These are phyloP conservation scores for Fomes fomentarius DNA, from an alignment of 1,284 basidiomycete species.

Conservation along the genomic window DNA sequence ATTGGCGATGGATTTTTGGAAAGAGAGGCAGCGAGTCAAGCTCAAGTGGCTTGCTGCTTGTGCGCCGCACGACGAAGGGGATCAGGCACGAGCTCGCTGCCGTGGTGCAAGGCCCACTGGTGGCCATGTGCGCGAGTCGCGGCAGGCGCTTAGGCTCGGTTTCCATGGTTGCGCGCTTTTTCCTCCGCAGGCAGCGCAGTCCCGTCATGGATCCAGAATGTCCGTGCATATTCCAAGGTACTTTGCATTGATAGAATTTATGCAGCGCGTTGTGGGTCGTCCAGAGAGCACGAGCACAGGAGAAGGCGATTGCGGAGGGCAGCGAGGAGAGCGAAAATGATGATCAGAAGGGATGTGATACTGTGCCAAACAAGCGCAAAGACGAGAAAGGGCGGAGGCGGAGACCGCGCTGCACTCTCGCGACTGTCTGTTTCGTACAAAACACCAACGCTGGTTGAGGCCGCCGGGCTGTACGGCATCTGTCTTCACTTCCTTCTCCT, in stretches of 20 bases:
- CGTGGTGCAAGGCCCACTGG: too few relatives aligned
- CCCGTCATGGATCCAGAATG: too few relatives aligned
- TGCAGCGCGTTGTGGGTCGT: neutral
- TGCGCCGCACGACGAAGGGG: too few relatives aligned
- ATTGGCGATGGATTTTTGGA: too few relatives aligned
- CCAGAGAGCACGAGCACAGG: neutral
- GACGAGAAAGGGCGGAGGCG: neutral
- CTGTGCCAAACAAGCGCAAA: constrained; percentile 11
- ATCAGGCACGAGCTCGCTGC: too few relatives aligned
- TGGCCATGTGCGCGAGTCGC: too few relatives aligned
- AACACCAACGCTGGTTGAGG: constrained; percentile 5
- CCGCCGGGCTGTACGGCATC: constrained; percentile 18
- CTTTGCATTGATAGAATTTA: too few relatives aligned
- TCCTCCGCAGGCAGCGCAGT: neutral
- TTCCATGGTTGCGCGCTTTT: too few relatives aligned
- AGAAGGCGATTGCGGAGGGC: neutral
- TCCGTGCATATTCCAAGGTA: too few relatives aligned
- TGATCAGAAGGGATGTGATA: constrained; percentile 9
- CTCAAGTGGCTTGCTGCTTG: too few relatives aligned
- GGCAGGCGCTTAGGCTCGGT: too few relatives aligned
- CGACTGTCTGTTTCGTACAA: constrained; percentile 7
- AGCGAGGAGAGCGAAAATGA: constrained; percentile 2
- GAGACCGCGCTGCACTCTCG: neutral
- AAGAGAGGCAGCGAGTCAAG: too few relatives aligned
- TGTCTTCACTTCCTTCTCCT: constrained; percentile 16